Percentiles rank a stretch among this genome's conserved stretches.
Evolutionary conservation across 2,329 filamentous ascomycete species (phyloP).

Genomic region (Coleophoma crateriformis): DNA sequence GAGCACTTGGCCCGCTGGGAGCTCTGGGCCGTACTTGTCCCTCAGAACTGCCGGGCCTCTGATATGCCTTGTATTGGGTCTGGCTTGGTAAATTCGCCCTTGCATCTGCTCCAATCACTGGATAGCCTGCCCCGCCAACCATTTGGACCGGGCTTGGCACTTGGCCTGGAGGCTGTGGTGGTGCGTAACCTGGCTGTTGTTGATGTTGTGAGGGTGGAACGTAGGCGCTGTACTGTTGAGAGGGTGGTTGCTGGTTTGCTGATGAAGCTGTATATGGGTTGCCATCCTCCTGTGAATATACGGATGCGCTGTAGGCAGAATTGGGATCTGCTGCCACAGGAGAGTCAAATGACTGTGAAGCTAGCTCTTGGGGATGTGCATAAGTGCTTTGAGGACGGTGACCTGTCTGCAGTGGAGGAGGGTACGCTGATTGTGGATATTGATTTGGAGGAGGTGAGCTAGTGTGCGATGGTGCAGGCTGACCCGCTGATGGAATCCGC

Average conservation of each 20-base stretch:
- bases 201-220: conserved; percentile 14
- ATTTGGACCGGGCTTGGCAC: conserved; percentile 16
- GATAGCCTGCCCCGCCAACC: conserved; percentile 16
- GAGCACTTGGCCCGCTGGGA: conserved; percentile 39
- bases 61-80: conserved; percentile 56
- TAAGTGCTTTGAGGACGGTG: conserved; percentile 64
- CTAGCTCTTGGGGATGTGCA: conserved; percentile 70
- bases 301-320: conserved; percentile 24
- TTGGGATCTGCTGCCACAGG: conserved; percentile 48
- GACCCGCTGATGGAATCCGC: conserved; percentile 36
- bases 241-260: conserved; percentile 11
- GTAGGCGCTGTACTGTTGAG: conserved; percentile 26
- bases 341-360: conserved; percentile 72
- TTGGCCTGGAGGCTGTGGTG: conserved; percentile 24
- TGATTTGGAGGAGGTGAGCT: conserved; percentile 41
- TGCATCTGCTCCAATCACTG: conserved; percentile 35
- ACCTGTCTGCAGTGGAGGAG: conserved; percentile 34
- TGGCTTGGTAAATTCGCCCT: conserved; percentile 46
- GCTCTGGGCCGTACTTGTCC: conserved; percentile 7
- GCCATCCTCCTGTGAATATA: conserved; percentile 21
- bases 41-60: conserved; percentile 19
- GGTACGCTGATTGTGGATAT: conserved; percentile 32
- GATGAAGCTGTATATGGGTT: conserved; percentile 15
- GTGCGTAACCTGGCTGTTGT: conserved; percentile 15
- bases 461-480: conserved; percentile 45